Conservation (phyloP, 139 green algal genomes). For the Closterium sp. region DNA sequence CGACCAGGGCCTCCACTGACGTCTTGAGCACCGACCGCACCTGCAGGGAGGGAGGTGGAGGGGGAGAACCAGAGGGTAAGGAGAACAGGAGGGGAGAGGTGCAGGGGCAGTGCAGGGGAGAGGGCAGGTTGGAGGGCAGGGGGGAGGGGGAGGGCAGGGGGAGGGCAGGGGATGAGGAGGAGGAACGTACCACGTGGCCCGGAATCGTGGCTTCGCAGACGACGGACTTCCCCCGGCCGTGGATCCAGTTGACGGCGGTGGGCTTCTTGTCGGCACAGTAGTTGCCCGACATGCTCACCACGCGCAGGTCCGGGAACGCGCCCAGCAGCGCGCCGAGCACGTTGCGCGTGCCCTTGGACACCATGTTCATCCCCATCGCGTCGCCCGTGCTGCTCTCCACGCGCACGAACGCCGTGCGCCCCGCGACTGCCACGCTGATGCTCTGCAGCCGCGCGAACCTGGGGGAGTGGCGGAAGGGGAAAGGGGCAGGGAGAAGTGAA, state of each 20-base stretch:
- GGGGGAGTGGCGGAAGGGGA: no score
- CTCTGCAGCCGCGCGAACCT: constrained; percentile 40
- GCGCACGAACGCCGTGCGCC: constrained; percentile 44
- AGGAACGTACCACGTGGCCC: constrained; percentile 19
- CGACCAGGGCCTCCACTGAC: constrained; percentile 26
- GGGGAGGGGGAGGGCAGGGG: background rate
- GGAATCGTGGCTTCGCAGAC: constrained; percentile 44
- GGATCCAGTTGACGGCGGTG: constrained; percentile 51
- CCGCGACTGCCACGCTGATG: constrained; percentile 25
- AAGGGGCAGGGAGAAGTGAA: no score
- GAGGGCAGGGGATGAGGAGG: background rate
- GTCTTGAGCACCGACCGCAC: constrained; percentile 43
- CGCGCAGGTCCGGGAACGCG: constrained; percentile 46
- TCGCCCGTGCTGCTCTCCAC: constrained; percentile 42
- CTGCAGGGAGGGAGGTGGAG: background rate
- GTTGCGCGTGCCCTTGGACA: constrained; percentile 44
- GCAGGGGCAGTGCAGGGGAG: background rate
- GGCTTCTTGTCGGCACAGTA: constrained; percentile 53
- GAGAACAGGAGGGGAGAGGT: background rate
- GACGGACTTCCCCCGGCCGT: constrained; percentile 52
- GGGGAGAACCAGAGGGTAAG: background rate
- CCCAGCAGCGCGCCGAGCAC: constrained; percentile 24
- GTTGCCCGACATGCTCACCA: constrained; percentile 49
- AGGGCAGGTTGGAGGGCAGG: background rate
- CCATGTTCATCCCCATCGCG: constrained; percentile 57